Percentiles rank a stretch among this genome's conserved stretches.
Evolutionary conservation across 208 protist genomes (phyloP).

Genomic region (Wallacemonas rigidus): DNA sequence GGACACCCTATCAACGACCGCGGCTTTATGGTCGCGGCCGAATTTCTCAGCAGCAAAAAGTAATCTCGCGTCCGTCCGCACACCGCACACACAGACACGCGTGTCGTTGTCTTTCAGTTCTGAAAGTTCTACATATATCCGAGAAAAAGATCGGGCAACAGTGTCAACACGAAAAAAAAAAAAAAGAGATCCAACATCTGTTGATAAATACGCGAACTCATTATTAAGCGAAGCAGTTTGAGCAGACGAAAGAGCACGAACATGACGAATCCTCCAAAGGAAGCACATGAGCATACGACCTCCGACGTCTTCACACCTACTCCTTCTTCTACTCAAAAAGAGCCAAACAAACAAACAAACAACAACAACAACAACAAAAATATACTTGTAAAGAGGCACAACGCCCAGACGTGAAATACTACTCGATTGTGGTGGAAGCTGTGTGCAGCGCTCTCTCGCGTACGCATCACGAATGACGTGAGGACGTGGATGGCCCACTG

Average conservation of each 20-base stretch:
- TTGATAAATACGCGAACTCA: too few species aligned
- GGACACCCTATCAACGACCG: slow-evolving; percentile 67
- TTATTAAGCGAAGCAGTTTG: too few species aligned
- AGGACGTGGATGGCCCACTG: too few species aligned
- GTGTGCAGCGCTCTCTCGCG: too few species aligned
- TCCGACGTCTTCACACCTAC: background rate
- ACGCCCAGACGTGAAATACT: too few species aligned
- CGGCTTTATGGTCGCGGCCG: slow-evolving; percentile 87
- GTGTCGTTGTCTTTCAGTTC: background rate
- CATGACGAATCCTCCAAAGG: background rate
- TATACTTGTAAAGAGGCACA: background rate
- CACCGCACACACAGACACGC: background rate
- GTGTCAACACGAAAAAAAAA: background rate
- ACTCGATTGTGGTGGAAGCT: too few species aligned
- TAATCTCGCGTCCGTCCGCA: slow-evolving; percentile 4
- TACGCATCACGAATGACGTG: too few species aligned
- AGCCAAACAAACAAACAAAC: background rate
- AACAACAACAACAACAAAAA: background rate
- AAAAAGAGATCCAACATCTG: background rate
- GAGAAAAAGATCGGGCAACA: background rate
- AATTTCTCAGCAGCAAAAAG: slow-evolving; percentile 50
- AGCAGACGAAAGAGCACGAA: background rate
- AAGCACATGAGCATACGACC: too few species aligned
- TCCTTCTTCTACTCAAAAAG: background rate
- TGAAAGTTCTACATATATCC: background rate